Base-by-base conservation (phyloP, 2,329 filamentous ascomycete species). In the Furcasterigmium sp. region DNA sequence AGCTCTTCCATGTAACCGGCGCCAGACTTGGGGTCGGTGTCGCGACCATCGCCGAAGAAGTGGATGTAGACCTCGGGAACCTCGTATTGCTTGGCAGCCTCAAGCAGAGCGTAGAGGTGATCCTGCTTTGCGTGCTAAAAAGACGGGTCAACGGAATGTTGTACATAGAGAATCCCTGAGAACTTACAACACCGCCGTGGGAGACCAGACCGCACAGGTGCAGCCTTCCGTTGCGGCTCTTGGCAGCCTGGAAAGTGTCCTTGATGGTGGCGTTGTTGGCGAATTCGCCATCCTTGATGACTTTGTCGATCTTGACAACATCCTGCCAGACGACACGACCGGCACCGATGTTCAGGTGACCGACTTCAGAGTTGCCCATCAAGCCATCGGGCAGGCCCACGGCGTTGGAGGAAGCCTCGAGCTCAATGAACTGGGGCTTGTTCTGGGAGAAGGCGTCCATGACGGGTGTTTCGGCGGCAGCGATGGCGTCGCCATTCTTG, bases 301-400 rank as follows among this genome's bases (percentile, higher is more conserved):
- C 85, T 70, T 85, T 85, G 67, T 96, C 93, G 69, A 98, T 98
- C 58, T 93, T 87, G 53, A 98, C 93, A 52, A 94, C 88, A 65
- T 93, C 91, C 68, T 98, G 93, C 93, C 93, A 98, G 58, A 98
- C 93, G 48, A 98, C 93, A 59, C 93, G 81, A 46, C 93, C 93
- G 46, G 93, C 93, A 58, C 93, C 93, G 64, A 98, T 97, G 77
- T 98, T 98, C 73, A 98, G 70, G 69, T 98, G 93, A 49, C 93
- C 93, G 65, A 98, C 93, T 69, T 98, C 93, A 56, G 88, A 95
- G 76, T 98, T 98, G 53, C 93, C 93, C 93, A 98, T 98, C 53
- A 98, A 76, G 46, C 93, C 93, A 64, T 98, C 91, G 17, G 93
- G 93, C 42, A 98, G 80, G 53, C 93, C 93, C 52, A 98, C 93